Conservation (phyloP, 176 grass and related monocot species). For the Hordeum marinum region DNA sequence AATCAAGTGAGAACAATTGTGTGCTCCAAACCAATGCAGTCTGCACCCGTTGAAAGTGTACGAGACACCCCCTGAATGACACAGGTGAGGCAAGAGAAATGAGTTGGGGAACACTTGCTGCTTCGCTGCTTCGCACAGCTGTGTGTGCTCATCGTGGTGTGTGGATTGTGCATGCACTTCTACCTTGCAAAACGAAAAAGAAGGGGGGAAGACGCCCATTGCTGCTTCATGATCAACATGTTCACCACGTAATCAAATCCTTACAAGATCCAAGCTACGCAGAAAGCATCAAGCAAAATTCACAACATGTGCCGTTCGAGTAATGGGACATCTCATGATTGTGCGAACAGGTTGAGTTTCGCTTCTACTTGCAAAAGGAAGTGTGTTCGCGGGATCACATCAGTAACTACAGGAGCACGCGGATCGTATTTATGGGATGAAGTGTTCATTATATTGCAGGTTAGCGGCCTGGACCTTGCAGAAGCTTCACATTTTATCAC, state of each 20-base stretch:
- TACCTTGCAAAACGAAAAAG: neutral
- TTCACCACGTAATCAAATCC: neutral
- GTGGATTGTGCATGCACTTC: too few species aligned
- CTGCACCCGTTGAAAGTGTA: neutral
- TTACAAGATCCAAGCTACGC: neutral
- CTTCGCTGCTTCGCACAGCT: too few species aligned
- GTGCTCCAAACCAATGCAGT: too few species aligned
- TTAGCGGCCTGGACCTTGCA: neutral
- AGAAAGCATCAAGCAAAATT: neutral
- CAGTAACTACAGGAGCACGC: neutral
- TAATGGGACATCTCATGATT: too few species aligned
- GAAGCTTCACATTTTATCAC: constrained; percentile 12
- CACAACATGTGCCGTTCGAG: neutral
- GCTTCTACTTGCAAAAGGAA: neutral
- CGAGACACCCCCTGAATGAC: neutral
- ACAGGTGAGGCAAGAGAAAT: neutral
- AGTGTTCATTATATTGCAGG: neutral
- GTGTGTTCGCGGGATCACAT: neutral
- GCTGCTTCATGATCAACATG: neutral
- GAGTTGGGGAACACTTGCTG: too few species aligned
- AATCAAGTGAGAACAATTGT: too few species aligned
- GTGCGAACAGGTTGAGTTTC: neutral
- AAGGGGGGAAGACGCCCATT: neutral
- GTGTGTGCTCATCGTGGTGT: too few species aligned
- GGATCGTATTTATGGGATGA: neutral